phyloP scores from a whole-genome alignment of 2,329 filamentous ascomycete genomes.

The Didymella glomerata region DNA sequence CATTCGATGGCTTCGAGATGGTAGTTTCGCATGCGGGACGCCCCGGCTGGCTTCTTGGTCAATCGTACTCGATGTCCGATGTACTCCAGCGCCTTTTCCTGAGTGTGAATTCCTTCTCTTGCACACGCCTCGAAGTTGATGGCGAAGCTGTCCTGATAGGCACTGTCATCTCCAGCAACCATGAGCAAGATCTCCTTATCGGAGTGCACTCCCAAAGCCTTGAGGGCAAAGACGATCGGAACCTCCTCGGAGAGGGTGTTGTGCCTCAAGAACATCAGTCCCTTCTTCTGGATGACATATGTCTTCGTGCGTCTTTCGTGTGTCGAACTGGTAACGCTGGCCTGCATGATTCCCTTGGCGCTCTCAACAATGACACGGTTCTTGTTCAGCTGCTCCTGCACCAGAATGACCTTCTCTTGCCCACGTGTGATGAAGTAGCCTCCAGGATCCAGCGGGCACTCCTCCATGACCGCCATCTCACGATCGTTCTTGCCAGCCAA shows the following conservation, averaged over 20 bases:
- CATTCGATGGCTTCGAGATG: slow-evolving; percentile 93
- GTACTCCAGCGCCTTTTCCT: slow-evolving; percentile 94
- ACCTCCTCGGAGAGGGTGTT: slow-evolving; percentile 93
- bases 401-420: slow-evolving; percentile 97
- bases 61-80: slow-evolving; percentile 82
- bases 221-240: slow-evolving; percentile 92
- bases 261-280: slow-evolving; percentile 86
- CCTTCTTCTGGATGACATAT: slow-evolving; percentile 94
- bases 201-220: slow-evolving; percentile 90
- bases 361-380: slow-evolving; percentile 98
- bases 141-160: slow-evolving; percentile 93
- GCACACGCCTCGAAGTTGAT: slow-evolving; percentile 94
- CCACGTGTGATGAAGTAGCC: slow-evolving; percentile 98
- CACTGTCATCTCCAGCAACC: slow-evolving; percentile 84
- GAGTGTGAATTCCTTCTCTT: slow-evolving; percentile 84
- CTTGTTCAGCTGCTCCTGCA: slow-evolving; percentile 98
- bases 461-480: slow-evolving; percentile 90
- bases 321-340: slow-evolving; percentile 91
- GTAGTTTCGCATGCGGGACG: slow-evolving; percentile 72
- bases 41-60: slow-evolving; percentile 70
- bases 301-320: slow-evolving; percentile 98
- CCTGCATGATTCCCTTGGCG: slow-evolving; percentile 92
- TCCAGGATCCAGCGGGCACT: slow-evolving; percentile 94
- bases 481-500: slow-evolving; percentile 83
- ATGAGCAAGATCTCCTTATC: slow-evolving; percentile 95